Evolutionary conservation across 139 green algal genomes (phyloP).

Genomic region (Coelastrella sp.): DNA sequence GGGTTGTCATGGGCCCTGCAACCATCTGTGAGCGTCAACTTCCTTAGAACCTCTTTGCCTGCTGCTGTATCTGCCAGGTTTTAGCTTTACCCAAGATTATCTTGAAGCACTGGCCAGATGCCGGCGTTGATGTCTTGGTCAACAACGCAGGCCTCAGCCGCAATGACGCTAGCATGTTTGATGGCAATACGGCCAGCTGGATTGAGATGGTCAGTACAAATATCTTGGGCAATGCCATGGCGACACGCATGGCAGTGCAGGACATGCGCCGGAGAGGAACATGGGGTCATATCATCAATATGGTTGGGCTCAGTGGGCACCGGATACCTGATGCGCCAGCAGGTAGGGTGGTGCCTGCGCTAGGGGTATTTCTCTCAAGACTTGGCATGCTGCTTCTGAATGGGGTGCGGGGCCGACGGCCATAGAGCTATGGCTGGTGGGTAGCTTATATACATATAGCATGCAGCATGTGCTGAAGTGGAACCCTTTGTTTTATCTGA

Average conservation of each 20-base stretch:
- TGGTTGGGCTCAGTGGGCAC: slow-evolving; percentile 76
- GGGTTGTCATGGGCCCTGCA: neutral
- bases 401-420: no score
- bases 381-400: no score
- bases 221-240: slow-evolving; percentile 84
- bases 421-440: no score
- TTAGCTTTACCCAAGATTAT: slow-evolving; percentile 50
- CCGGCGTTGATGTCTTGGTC: slow-evolving; percentile 78
- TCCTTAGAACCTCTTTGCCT: neutral
- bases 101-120: slow-evolving; percentile 62
- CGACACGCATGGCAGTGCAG: slow-evolving; percentile 76
- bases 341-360: slow-evolving; percentile 52
- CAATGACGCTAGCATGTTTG: slow-evolving; percentile 78
- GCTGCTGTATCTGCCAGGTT: neutral
- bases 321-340: slow-evolving; percentile 69
- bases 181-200: slow-evolving; percentile 77
- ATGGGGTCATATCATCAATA: slow-evolving; percentile 87
- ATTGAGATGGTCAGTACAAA: slow-evolving; percentile 85
- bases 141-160: slow-evolving; percentile 73
- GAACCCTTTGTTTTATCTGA: no score
- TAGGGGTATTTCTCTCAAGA: neutral
- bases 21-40: neutral
- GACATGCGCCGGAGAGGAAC: slow-evolving; percentile 75
- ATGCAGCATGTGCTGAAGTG: no score
- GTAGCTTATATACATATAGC: no score